phyloP scores from a whole-genome alignment of 192 early-diverging fungal genomes.

The Backusella parvicylindrica region DNA sequence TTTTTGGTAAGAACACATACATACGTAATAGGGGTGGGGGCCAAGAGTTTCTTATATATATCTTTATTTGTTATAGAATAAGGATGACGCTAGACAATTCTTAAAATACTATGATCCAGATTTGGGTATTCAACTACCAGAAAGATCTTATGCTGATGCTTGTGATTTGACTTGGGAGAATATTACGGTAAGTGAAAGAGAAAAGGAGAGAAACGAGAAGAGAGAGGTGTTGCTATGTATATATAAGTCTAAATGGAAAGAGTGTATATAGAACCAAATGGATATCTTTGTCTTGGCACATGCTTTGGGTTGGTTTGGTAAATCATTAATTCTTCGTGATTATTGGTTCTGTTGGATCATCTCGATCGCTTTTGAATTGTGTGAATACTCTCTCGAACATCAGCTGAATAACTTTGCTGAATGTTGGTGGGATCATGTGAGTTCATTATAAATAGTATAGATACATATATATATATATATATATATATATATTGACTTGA shows the following conservation, averaged over 20 bases:
- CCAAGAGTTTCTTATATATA: neutral
- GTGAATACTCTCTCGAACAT: conserved; percentile 94
- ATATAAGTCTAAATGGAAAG: neutral
- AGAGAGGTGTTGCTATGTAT: too few species aligned
- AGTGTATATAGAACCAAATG: conserved; percentile 61
- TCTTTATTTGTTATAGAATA: conserved; percentile 58
- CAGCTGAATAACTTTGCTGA: conserved; percentile 97
- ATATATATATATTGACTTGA: too few species aligned
- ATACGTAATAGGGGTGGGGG: too few species aligned
- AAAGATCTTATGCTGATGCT: conserved; percentile 87
- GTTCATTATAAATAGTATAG: too few species aligned
- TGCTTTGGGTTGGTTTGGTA: conserved; percentile 90
- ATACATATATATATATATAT: too few species aligned
- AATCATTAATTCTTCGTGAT: conserved; percentile 90
- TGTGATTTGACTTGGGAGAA: conserved; percentile 80
- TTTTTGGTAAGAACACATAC: conserved; percentile 94
- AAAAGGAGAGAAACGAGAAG: neutral
- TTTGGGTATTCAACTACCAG: conserved; percentile 80
- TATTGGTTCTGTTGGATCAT: conserved; percentile 96
- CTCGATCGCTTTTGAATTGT: conserved; percentile 90
- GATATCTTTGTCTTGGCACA: conserved; percentile 95
- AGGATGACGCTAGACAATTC: conserved; percentile 76
- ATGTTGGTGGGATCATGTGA: conserved; percentile 98
- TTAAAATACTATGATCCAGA: conserved; percentile 77
- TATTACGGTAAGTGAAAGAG: conserved; percentile 51